Conservation (phyloP, 352 stramenopile genomes). For the Globisporangium heterothallicum region DNA sequence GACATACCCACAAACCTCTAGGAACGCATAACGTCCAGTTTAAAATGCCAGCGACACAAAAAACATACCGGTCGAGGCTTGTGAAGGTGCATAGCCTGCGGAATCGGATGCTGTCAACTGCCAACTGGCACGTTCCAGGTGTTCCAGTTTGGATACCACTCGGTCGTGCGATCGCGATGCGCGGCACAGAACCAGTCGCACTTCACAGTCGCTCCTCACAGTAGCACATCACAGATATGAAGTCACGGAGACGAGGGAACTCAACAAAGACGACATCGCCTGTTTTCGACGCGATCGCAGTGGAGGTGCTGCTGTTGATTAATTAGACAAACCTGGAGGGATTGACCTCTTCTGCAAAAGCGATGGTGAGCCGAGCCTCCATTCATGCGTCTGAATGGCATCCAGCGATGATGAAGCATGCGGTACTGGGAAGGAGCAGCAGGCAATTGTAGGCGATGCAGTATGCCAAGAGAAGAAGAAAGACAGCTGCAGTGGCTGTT, state of each 20-base stretch:
- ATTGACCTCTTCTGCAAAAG: background rate
- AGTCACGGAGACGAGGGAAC: background rate
- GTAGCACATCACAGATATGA: background rate
- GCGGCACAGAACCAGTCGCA: too few species aligned
- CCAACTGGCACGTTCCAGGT: background rate
- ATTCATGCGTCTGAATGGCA: background rate
- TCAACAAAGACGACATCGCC: too few species aligned
- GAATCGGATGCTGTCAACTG: background rate
- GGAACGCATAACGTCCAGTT: background rate
- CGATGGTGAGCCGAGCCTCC: background rate
- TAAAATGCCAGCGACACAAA: background rate
- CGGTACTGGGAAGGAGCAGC: constrained; percentile 27
- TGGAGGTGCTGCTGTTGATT: too few species aligned
- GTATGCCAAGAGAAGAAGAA: constrained; percentile 36
- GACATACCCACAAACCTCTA: background rate
- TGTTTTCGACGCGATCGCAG: too few species aligned
- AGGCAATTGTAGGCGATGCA: constrained; percentile 44
- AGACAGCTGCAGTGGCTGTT: constrained; percentile 23
- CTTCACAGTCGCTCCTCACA: too few species aligned
- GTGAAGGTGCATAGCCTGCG: background rate
- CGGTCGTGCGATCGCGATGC: background rate
- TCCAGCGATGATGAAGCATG: constrained; percentile 1
- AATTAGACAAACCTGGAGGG: too few species aligned
- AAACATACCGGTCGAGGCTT: background rate
- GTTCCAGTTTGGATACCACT: background rate